Evolutionary conservation across 2,329 filamentous ascomycete species (phyloP), one percentile per base, ranked within the genome.

Genomic region (Fusarium concolor): DNA sequence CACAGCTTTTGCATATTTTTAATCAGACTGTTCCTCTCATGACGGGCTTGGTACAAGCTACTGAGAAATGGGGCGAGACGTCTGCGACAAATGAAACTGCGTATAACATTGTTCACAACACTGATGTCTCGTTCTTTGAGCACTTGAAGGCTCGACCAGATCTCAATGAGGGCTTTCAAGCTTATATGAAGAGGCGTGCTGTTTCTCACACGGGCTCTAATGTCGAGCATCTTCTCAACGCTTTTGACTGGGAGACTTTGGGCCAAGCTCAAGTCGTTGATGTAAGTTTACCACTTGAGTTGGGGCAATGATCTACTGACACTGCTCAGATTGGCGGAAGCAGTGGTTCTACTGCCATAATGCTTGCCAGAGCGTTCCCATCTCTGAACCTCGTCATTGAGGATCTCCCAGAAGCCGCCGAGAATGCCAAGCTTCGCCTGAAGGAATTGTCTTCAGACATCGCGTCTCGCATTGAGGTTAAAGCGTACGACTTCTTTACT

Each of bases 371-470:
- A 9, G 41, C 76, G 4, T 79, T 79, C 47, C 76, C 76, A 2
- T 51, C 75, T 5, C 70, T 81, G 9, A 76, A 72, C 1, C 75
- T 80, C 33, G 68, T 80, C 11, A 59, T 81, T 5, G 75, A 81
- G 57, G 80, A 82, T 60, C 75, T 71, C 4, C 46, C 52, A 0
- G 50, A 68, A 2, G 50, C 59, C 3, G 41, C 57, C 6, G 35
- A 51, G 0, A 49, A 49, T 6, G 67, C 53, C 0, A 64, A 41
- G 10, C 1, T 38, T 14, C 62, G 78, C 1, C 61, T 64, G 1
- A 62, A 69, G 1, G 74, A 74, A 4, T 33, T 69, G 0, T 10
- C 62, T 1, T 12, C 52, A 2, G 58, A 68, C 5, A 33, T 80
- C 8, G 62, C 62, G 9, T 47, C 31, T 7, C 67, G 71, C 2